Conservation (phyloP, 208 protist species). For the Leishmania martiniquensis region DNA sequence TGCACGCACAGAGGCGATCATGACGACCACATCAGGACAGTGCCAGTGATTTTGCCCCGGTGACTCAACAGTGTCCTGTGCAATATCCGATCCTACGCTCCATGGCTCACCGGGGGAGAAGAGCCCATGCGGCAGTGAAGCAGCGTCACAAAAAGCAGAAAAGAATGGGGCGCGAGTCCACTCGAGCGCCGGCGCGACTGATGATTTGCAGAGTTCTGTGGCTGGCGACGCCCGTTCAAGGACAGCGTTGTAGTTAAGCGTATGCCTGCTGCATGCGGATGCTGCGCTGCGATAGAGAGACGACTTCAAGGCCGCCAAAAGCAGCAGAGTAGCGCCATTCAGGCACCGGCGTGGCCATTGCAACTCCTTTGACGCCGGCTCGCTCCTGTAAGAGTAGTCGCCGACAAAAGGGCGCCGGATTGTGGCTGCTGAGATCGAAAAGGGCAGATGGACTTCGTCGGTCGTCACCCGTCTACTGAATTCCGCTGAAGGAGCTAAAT, state of each 20-base stretch:
- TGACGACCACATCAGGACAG: constrained; percentile 50
- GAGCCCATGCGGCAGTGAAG: background rate
- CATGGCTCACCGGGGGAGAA: background rate
- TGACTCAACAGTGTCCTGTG: background rate
- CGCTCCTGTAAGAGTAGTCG: background rate
- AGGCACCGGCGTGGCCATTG: constrained; percentile 1
- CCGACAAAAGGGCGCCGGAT: constrained; percentile 5
- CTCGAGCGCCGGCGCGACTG: background rate
- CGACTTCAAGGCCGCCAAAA: background rate
- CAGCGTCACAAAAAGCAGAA: background rate
- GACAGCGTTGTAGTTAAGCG: background rate
- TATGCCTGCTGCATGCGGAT: background rate
- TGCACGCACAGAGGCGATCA: constrained; percentile 51
- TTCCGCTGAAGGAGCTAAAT: background rate
- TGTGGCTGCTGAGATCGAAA: background rate
- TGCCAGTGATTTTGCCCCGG: constrained; percentile 23
- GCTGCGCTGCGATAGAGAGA: background rate
- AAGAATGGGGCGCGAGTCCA: background rate
- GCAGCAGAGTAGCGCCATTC: constrained; percentile 1
- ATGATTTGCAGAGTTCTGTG: background rate
- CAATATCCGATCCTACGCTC: background rate
- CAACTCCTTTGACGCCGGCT: background rate
- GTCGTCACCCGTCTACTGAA: background rate
- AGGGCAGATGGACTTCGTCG: constrained; percentile 5
- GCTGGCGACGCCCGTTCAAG: background rate